phyloP scores from a whole-genome alignment of 2,329 filamentous ascomycete genomes.

The Paecilomyces sp. region DNA sequence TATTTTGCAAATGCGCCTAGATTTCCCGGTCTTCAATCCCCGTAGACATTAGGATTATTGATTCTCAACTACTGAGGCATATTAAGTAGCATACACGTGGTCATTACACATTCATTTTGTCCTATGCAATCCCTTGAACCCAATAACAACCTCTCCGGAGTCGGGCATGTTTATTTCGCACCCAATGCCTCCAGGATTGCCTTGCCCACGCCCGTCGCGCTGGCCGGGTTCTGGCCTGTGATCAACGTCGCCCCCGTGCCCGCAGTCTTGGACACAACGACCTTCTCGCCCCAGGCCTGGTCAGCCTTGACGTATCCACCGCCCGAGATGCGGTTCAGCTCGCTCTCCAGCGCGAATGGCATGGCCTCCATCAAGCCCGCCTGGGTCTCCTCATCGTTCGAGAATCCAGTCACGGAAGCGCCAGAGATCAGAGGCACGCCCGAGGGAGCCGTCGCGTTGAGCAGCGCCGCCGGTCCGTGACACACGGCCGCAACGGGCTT shows the following conservation, averaged over 20 bases:
- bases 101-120: background rate
- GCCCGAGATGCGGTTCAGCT: constrained; percentile 31
- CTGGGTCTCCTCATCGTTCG: constrained; percentile 41
- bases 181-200: constrained; percentile 32
- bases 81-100: background rate
- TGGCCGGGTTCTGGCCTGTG: constrained; percentile 44
- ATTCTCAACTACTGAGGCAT: background rate
- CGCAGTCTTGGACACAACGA: constrained; percentile 27
- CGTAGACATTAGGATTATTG: background rate
- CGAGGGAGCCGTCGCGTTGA: constrained; percentile 36
- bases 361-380: constrained; percentile 31
- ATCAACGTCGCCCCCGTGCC: constrained; percentile 30
- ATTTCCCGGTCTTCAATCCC: background rate
- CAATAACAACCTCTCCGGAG: no score
- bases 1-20: background rate
- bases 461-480: constrained; percentile 40
- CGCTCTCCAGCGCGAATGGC: constrained; percentile 43
- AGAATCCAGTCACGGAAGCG: constrained; percentile 41
- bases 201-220: constrained; percentile 36
- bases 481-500: constrained; percentile 47
- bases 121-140: background rate
- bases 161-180: background rate
- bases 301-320: constrained; percentile 41
- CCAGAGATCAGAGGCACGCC: constrained; percentile 36
- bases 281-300: constrained; percentile 38